Evolutionary conservation across 179 eudicot genomes (phyloP).

Genomic region (Dionaea muscipula): DNA sequence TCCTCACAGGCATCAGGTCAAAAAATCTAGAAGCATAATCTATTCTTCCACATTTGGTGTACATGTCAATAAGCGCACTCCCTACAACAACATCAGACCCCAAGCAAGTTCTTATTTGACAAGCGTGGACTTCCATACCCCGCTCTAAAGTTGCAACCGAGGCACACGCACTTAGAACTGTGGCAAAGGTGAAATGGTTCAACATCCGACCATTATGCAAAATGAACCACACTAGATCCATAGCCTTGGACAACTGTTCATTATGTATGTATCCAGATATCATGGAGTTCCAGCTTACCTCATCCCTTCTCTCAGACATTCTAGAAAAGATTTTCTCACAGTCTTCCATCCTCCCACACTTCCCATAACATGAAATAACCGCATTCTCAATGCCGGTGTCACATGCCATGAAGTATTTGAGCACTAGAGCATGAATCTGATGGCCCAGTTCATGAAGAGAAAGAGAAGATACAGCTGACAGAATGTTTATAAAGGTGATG

Average conservation of each 20-base stretch:
- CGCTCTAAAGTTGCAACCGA: constrained; percentile 67
- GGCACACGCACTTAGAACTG: constrained; percentile 76
- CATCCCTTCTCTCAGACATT: constrained; percentile 53
- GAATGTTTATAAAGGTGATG: constrained; percentile 54
- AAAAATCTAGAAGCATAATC: constrained; percentile 63
- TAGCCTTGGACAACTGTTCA: constrained; percentile 37
- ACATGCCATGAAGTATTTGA: constrained; percentile 29
- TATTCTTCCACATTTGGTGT: constrained; percentile 71
- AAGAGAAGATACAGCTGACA: constrained; percentile 53
- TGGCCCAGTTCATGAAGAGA: constrained; percentile 27
- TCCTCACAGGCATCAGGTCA: constrained; percentile 39
- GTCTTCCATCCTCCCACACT: constrained; percentile 41
- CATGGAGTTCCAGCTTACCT: constrained; percentile 68
- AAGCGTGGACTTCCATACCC: constrained; percentile 81
- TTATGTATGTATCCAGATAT: constrained; percentile 67
- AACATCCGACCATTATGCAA: constrained; percentile 46
- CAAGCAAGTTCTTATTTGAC: constrained; percentile 55
- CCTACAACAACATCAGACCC: constrained; percentile 67
- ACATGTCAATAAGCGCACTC: constrained; percentile 81
- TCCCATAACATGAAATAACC: constrained; percentile 63
- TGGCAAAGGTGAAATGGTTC: constrained; percentile 56
- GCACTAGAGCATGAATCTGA: constrained; percentile 51
- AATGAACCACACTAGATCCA: constrained; percentile 56
- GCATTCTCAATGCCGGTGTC: constrained; percentile 44
- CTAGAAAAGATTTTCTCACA: constrained; percentile 48